Evolutionary conservation across 2,329 filamentous ascomycete genomes (phyloP), one percentile per base, ranked within the genome.

Genomic region (Fusarium staphyleae): DNA sequence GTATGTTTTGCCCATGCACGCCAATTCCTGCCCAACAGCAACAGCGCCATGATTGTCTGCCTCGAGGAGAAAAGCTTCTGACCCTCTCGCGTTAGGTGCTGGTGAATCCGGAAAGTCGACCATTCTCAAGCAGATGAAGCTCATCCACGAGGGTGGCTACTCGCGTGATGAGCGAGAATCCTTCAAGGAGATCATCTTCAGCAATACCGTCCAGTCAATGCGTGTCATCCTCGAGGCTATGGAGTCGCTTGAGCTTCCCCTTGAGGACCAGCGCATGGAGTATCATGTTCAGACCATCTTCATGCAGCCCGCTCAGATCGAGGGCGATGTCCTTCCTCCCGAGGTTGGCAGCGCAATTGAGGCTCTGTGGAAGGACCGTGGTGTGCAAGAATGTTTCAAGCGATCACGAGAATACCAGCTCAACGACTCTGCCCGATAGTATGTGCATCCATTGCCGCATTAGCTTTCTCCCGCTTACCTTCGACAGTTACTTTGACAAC

Each of bases 71-170:
- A 32, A 39, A 30, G 6, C 40, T 53, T 55, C 70, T 75, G 68
- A 75, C 61, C 28, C 35, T 26, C 7, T 43, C 53, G 57, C 19
- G 13, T 35, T 69, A 96, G 91, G 91, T 83, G 95, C 95, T 79
- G 93, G 95, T 88, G 95, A 99, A 93, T 77, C 76, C 56, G 76
- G 95, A 69, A 99, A 98, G 77, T 97, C 93, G 6, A 98, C 93
- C 4, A 93, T 98, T 59, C 86, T 98, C 64, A 98, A 98, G 81
- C 93, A 98, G 81, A 98, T 99, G 95, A 99, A 98, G 84, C 89
- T 99, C 71, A 99, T 99, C 71, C 91, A 99, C 77, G 95, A 99
- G 82, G 95, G 95, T 62, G 93, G 95, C 67, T 99, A 98, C 81
- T 98, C 95, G 59, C 90, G 93, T 75, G 95, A 98, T 66, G 85